phyloP scores from a whole-genome alignment of 805 yeast genomes.

The Saturnispora hagleri region DNA sequence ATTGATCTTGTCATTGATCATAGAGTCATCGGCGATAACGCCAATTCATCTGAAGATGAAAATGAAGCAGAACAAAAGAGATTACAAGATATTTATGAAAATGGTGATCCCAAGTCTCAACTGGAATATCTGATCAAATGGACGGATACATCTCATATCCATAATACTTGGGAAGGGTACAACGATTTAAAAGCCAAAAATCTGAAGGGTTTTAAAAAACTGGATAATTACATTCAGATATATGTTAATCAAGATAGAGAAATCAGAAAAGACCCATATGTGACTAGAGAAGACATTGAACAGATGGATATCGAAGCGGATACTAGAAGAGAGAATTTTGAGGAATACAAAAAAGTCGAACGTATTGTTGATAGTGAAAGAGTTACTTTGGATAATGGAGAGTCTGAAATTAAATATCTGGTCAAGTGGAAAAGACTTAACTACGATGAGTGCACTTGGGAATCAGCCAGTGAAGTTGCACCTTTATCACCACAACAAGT shows the following conservation, averaged over 20 bases:
- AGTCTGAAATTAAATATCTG: slow-evolving; percentile 63
- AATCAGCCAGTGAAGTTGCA: slow-evolving; percentile 80
- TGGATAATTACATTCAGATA: slow-evolving; percentile 85
- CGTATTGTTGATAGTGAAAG: slow-evolving; percentile 84
- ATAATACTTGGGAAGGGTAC: slow-evolving; percentile 89
- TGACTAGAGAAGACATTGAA: slow-evolving; percentile 88
- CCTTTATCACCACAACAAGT: slow-evolving; percentile 78
- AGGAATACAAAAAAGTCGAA: slow-evolving; percentile 79
- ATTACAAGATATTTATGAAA: slow-evolving; percentile 13
- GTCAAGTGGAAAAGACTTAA: slow-evolving; percentile 92
- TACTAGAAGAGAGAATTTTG: slow-evolving; percentile 71
- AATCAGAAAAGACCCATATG: slow-evolving; percentile 66
- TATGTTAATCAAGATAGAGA: slow-evolving; percentile 64
- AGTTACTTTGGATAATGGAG: slow-evolving; percentile 48
- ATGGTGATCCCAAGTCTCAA: slow-evolving; percentile 45
- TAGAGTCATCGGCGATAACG: slow-evolving; percentile 30
- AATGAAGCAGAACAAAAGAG: slow-evolving; percentile 23
- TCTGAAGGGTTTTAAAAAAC: slow-evolving; percentile 68
- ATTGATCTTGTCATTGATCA: slow-evolving; percentile 45
- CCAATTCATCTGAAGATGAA: slow-evolving; percentile 26
- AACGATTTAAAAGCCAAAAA: slow-evolving; percentile 33
- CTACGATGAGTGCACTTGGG: slow-evolving; percentile 97
- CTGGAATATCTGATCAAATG: slow-evolving; percentile 69
- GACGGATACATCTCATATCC: slow-evolving; percentile 81
- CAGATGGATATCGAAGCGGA: slow-evolving; percentile 88